A percentile compares a stretch with the other conserved stretches of the same genome.
Conservation (phyloP, 371 early-diverging fungal genomes). For the Zychaea mexicana region DNA sequence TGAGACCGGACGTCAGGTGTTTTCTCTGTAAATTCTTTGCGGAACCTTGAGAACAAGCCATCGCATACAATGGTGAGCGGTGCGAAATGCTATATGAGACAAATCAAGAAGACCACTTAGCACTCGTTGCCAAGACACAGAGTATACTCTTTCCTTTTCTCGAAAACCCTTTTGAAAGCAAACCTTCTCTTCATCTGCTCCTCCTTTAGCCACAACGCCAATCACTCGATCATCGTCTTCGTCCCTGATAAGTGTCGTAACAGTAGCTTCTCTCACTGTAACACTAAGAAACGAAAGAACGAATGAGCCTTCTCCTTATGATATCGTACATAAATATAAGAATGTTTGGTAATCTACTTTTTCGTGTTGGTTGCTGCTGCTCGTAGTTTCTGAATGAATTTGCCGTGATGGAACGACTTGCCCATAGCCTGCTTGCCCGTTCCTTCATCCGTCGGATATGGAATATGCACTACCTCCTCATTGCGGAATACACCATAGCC, state of each 20-base stretch:
- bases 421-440: constrained; percentile 62
- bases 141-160: neutral
- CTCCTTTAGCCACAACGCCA: constrained; percentile 50
- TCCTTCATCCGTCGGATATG: constrained; percentile 56
- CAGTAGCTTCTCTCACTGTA: constrained; percentile 76
- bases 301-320: neutral
- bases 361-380: constrained; percentile 61
- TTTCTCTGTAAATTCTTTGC: constrained; percentile 67
- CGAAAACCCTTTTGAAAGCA: neutral
- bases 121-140: neutral
- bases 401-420: constrained; percentile 92
- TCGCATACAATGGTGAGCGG: constrained; percentile 58
- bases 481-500: constrained; percentile 84
- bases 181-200: constrained; percentile 27
- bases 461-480: constrained; percentile 58
- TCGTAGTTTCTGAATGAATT: constrained; percentile 86
- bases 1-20: constrained; percentile 65
- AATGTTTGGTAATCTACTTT: constrained; percentile 36
- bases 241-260: constrained; percentile 55
- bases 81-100: constrained; percentile 42
- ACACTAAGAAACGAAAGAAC: constrained; percentile 50
- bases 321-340: neutral
- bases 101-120: neutral
- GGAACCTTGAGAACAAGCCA: constrained; percentile 94
- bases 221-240: constrained; percentile 42